Percentiles rank a stretch among this genome's conserved stretches.
Conservation (phyloP, 441 rosid species). For the Croton laevigatus region DNA sequence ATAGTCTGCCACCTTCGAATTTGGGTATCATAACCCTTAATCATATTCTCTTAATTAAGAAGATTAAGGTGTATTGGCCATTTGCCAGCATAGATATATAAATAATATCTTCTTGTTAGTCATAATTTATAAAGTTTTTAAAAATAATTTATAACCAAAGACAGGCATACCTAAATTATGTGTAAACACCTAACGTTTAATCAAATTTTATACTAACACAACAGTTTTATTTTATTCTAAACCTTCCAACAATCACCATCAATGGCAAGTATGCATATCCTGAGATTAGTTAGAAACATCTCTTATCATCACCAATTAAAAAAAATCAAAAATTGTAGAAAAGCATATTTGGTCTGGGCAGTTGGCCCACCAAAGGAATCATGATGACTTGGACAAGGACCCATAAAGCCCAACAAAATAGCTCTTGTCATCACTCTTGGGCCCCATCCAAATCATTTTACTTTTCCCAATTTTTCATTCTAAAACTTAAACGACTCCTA, state of each 20-base stretch:
- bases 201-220: too few species aligned
- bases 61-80: too few species aligned
- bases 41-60: too few species aligned
- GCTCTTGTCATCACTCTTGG: slow-evolving; percentile 17
- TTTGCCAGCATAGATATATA: too few species aligned
- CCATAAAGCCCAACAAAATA: slow-evolving; percentile 18
- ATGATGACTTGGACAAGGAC: slow-evolving; percentile 24
- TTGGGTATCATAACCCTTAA: too few species aligned
- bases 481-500: neutral
- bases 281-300: slow-evolving; percentile 13
- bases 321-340: neutral
- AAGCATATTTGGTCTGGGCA: slow-evolving; percentile 18
- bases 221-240: too few species aligned
- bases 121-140: too few species aligned
- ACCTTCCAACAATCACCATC: neutral
- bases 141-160: too few species aligned
- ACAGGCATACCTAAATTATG: too few species aligned
- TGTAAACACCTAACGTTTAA: too few species aligned
- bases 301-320: neutral
- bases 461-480: neutral
- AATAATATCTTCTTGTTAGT: too few species aligned
- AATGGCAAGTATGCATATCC: neutral
- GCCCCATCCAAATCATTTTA: slow-evolving; percentile 20
- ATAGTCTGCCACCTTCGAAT: too few species aligned
- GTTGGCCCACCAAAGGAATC: slow-evolving; percentile 22